Base-by-base conservation (phyloP, 208 protist genomes). In the Wallacemonas rigidus region DNA sequence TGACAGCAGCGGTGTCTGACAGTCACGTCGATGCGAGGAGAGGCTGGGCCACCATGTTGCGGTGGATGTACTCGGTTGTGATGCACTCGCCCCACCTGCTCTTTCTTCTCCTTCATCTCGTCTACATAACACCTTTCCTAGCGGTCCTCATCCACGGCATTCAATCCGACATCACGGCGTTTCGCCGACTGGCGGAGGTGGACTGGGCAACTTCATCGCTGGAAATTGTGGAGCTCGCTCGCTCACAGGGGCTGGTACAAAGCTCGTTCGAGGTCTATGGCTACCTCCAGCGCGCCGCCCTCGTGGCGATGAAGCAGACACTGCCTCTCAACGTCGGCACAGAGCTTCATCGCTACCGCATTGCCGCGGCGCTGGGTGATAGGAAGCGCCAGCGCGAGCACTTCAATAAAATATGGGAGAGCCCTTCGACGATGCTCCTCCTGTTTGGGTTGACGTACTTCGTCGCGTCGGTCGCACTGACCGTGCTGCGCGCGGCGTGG, bases 401-500 rank as follows among this genome's bases (percentile, higher is more conserved):
- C 43, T 14, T 65, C 12, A 44, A 50, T n/a, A 65, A 62, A 45
- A 47, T 75, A 14, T 75, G 71, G 71, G 63, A 54, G 45, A 75
- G 64, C 38, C 71, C 71, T 15, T 45, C 71, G 17, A 69, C 71
- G 26, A 75, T 75, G 71, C 44, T 75, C 47, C 69, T 75, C 50
- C 47, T 69, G 50, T 75, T 75, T 62, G 71, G 71, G 2, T 9
- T 56, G 2, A 26, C 64, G 9, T 75, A 75, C 57, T 60, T 75
- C 50, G 53, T 41, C 6, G 71, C 53, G 8, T 67, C 48, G n/a
- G 17, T 69, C 5, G 39, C n/a, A 11, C 68, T 75, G 35, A 75
- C 64, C 17, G 51, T 69, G 15, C 35, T 69, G 14, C 71, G 71
- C 35, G 17, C 63, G 6, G 36, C 41, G 5, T 75, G 63, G 53